These are phyloP conservation scores for Candida ipomoeae DNA, from an alignment of 805 yeast genomes.

Conservation along the genomic window DNA sequence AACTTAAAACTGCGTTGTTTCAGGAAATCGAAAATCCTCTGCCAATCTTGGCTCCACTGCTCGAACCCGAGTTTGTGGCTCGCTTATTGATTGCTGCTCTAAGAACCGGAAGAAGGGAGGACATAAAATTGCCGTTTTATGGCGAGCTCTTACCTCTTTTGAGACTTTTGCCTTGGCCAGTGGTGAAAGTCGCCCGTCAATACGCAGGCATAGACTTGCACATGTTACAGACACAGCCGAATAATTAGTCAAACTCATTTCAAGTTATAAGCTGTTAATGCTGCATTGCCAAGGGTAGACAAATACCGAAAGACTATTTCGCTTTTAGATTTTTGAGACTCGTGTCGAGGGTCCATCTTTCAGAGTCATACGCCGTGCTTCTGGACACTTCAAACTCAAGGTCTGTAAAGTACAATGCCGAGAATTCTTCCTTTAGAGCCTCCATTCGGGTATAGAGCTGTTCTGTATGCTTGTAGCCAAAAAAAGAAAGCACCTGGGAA, in stretches of 20 bases:
- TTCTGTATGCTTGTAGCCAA: conserved; percentile 13
- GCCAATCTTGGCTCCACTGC: conserved; percentile 71
- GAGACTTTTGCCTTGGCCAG: conserved; percentile 68
- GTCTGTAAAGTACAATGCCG: background rate
- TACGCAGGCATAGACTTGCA: conserved; percentile 62
- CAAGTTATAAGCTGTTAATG: too few relatives aligned
- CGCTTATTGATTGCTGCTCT: conserved; percentile 50
- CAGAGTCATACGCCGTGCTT: conserved; percentile 2
- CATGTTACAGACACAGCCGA: background rate
- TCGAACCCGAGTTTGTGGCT: conserved; percentile 69
- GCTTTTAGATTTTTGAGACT: conserved; percentile 7
- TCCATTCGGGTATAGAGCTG: conserved; percentile 16
- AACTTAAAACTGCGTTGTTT: conserved; percentile 73
- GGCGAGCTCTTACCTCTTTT: conserved; percentile 70
- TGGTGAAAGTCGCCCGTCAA: conserved; percentile 51
- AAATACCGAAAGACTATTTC: background rate
- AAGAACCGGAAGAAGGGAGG: conserved; percentile 60
- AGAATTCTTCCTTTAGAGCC: conserved; percentile 5
- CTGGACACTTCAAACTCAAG: conserved; percentile 9
- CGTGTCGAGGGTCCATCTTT: conserved; percentile 11
- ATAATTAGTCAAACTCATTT: too few relatives aligned
- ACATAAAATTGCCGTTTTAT: conserved; percentile 70
- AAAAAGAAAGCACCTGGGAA: conserved; percentile 8
- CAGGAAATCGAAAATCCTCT: conserved; percentile 71
- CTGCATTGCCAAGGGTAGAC: too few relatives aligned